Evolutionary conservation across 2,329 filamentous ascomycete species (phyloP), one percentile per base, ranked within the genome.

Genomic region (Pseudovirgaria hyperparasitica): DNA sequence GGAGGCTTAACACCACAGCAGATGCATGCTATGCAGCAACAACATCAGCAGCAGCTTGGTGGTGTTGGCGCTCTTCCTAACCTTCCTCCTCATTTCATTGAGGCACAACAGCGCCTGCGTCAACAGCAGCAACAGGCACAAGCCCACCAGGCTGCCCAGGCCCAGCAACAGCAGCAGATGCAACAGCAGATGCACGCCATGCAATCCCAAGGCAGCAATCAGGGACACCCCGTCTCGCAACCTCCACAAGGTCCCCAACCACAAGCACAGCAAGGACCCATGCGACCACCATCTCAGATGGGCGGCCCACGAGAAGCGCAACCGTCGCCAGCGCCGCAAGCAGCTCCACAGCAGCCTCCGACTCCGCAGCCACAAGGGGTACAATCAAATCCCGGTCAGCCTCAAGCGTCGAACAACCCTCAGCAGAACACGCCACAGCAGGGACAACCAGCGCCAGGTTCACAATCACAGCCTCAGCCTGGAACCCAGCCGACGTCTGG

Each of bases 151-250:
- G 67, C 74, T 15, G 22, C 25, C 14, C 41, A 40, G 22, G 45
- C 66, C 17, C 58, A 58, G 26, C 53, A 58, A 26, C 56, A 61
- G 32, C 60, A 65, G 35, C 63, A 60, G 16, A 62, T 65, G 29
- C 62, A 61, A 23, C 51, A 55, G 23, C 60, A 62, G 36, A 43
- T 44, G 50, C 60, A 34, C 45, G 49, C 51, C 3, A 57, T 65
- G 61, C 60, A 63, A 34, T 63, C 60, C 1, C 61, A 65, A 40
- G 53, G 56, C 27, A 64, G 61, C 33, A 63, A 64, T 30, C 58
- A 56, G 27, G 57, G 60, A 17, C 58, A 62, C 34, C 42, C 52
- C 8, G 54, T 52, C 2, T 50, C 52, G 5, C 55, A 51, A 29
- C 52, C 46, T 10, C 49, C 48, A 6, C 48, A 46, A 17, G 46